Conservation (phyloP, 805 yeast genomes). For the Schizosaccharomyces pombe region DNA sequence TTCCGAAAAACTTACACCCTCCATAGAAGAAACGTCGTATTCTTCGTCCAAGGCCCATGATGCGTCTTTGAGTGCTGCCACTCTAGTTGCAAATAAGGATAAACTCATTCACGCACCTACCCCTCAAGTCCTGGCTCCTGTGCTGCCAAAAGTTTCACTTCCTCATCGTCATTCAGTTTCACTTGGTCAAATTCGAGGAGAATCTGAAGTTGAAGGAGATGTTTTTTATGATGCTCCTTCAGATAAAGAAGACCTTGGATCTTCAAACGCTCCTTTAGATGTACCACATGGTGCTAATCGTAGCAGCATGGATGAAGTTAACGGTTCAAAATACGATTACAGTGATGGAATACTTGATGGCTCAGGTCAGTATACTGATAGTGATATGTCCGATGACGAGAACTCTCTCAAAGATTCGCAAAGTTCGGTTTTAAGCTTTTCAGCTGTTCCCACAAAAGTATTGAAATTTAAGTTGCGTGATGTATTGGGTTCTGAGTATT, state of each 20-base stretch:
- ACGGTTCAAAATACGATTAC: too few species aligned
- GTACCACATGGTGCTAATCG: neutral
- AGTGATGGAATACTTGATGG: too few species aligned
- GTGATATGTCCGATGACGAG: neutral
- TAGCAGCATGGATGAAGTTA: neutral
- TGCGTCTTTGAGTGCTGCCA: too few species aligned
- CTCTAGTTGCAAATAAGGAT: neutral
- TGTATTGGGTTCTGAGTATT: neutral
- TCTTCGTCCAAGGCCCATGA: too few species aligned
- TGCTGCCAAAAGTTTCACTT: too few species aligned
- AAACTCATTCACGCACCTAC: neutral
- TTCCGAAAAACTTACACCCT: too few species aligned
- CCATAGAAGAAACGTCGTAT: too few species aligned
- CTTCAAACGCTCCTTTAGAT: neutral
- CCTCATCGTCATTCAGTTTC: neutral
- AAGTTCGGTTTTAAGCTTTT: neutral
- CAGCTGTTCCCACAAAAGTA: neutral
- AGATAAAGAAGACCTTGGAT: neutral
- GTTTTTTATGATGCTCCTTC: neutral
- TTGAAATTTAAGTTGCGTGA: neutral
- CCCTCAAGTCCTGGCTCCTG: too few species aligned
- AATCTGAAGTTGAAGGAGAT: neutral
- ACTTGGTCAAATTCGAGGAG: neutral
- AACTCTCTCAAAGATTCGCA: neutral
- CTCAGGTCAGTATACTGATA: neutral